Evolutionary conservation across 1,139 yeast species (phyloP), one percentile per base, ranked within the genome.

Genomic region (Yamadazyma sp.): DNA sequence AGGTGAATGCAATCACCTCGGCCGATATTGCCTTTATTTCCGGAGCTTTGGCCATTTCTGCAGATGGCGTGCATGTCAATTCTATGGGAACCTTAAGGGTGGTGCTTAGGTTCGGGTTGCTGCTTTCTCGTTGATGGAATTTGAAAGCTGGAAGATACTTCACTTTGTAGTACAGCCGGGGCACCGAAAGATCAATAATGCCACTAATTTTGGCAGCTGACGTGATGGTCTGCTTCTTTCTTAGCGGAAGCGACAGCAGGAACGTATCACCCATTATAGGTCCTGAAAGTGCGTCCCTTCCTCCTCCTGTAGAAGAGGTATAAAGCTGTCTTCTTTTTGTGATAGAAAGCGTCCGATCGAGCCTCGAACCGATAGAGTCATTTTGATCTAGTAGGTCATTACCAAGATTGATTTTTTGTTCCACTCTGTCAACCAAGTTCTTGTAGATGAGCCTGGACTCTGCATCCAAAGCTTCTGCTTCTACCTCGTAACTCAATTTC

Each of bases 1-100:
- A 56, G 1, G 76, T 68, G 26, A 69, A 56, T 2, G 61, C 68
- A 22, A 66, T 62, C 31, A 72, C 48, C 37, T 71, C 76, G 4
- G 62, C 57, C 14, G 49, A 43, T 2, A 70, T 36, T 0, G 56
- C 46, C 47, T 67, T 70, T 27, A 70, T 52, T 39, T 69, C 73
- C 0, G 63, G 62, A 3, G 53, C 46, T 10, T 47, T 44, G 10
- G 40, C 35, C 15, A 43, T 38, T n/a, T 47, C 50, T 3, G 18
- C 20, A 4, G 49, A 40, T 2, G 51, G 43, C 12, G 56, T 57
- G 46, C 58, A 70, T 8, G 62, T 54, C 2, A 70, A 39, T 27
- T 69, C 73, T 5, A 71, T 25, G 0, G 77, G 77, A 1, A 71
- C 48, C 2, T 49, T 47, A 16, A 69, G 28, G 25, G 54, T 59